Evolutionary conservation across 2,329 filamentous ascomycete genomes (phyloP).

Genomic region (Alternaria conjuncta): DNA sequence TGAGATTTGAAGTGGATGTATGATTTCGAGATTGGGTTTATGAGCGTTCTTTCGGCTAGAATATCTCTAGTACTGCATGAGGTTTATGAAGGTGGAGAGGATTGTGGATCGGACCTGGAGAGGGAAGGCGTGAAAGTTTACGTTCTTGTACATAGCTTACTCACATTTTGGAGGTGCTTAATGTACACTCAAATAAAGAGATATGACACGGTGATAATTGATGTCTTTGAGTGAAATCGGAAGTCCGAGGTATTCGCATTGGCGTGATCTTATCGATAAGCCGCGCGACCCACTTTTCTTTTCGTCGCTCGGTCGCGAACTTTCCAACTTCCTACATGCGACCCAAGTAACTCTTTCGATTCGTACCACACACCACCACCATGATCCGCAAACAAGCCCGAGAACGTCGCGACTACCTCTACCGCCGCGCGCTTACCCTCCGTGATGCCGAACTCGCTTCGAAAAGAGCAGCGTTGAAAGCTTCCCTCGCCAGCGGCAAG

Average conservation of each 20-base stretch:
- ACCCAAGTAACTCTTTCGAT: too few species aligned
- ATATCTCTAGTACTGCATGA: neutral
- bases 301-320: slow-evolving; percentile 5
- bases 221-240: slow-evolving; percentile 1
- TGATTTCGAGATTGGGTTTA: neutral
- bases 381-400: slow-evolving; percentile 66
- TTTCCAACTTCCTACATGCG: neutral
- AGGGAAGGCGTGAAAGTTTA: neutral
- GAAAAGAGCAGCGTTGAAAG: slow-evolving; percentile 85
- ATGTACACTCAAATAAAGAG: neutral
- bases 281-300: slow-evolving; percentile 12
- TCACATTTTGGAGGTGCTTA: rapidly evolving
- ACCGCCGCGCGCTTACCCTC: slow-evolving; percentile 77
- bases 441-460: slow-evolving; percentile 87
- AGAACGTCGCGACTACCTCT: slow-evolving; percentile 82
- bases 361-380: neutral
- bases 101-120: too few species aligned
- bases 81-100: neutral
- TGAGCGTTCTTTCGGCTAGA: neutral
- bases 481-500: slow-evolving; percentile 87
- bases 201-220: too few species aligned
- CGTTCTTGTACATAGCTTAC: neutral
- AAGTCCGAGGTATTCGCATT: slow-evolving; percentile 7
- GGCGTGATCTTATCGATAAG: slow-evolving; percentile 11
- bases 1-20: neutral